Base-by-base conservation (phyloP, 2,329 filamentous ascomycete species). In the Cercospora citrullina region DNA sequence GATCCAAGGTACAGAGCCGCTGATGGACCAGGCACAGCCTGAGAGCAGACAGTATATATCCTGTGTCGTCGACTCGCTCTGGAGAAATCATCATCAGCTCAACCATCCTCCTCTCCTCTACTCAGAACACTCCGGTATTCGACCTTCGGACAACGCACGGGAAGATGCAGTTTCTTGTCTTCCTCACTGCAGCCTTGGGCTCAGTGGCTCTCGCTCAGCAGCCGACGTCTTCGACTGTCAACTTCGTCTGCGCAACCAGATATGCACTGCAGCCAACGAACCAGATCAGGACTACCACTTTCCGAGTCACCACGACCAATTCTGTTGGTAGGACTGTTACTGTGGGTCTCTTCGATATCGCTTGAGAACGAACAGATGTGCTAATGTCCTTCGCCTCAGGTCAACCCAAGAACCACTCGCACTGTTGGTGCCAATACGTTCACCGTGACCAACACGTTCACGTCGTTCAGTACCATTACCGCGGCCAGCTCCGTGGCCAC, bases 391-490 rank as follows among this genome's bases (percentile, higher is more conserved):
- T 21, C 39, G 4, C 26, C 9, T 3, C 45, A 63, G 62, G 39
- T 59, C 33, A 64, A 48, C n/a, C 51, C 62, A 21, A 16, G 23
- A 23, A 58, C 62, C 1, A 64, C 62, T 42, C 23, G 42, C 18
- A 62, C 57, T 1, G 33, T 45, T 45, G 42, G 42, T 4, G 30
- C 59, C 14, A 66, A 23, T 6, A 39, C 53, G 12, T 42, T 64
- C 30, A 66, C 64, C 14, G 55, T 59, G n/a, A 66, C 64, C 10
- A 59, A 57, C 30, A 66, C 64, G 5, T 62, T 66, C 64, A 66
- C 58, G 6, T 30, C 45, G 16, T 61, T 39, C 58, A 59, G 45
- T 10, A 66, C 64, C 8, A 36, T 31, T 28, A 66, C 64, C 42
- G 48, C 42, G 30, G 61, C 64, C 3, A 8, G 12, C 12, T 55